Percentiles rank a stretch among this genome's conserved stretches.
Conservation (phyloP, 1,284 basidiomycete species). For the Cryptococcus wingfieldii region DNA sequence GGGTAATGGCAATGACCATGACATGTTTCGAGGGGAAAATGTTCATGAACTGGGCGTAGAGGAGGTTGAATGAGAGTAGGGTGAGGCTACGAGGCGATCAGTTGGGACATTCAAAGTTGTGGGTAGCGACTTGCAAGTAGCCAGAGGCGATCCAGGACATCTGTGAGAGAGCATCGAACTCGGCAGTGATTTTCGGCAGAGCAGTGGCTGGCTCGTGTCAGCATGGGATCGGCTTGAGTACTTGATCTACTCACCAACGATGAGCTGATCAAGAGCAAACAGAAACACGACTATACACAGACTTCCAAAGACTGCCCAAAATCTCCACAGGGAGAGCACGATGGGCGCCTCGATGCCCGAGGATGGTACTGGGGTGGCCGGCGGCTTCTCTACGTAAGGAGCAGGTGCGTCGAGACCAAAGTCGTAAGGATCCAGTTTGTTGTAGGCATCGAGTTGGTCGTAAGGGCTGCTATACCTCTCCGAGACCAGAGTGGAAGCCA, state of each 20-base stretch:
- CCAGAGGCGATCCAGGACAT: conserved; percentile 48
- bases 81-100: conserved; percentile 33
- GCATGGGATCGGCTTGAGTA: conserved; percentile 18
- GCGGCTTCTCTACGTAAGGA: too few species aligned
- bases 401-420: too few species aligned
- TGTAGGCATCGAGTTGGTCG: too few species aligned
- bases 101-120: background rate
- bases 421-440: too few species aligned
- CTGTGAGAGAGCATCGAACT: conserved; percentile 51
- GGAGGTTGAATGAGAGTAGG: conserved; percentile 47
- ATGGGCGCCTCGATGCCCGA: conserved; percentile 15
- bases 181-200: conserved; percentile 45
- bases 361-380: too few species aligned
- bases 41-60: conserved; percentile 47
- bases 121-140: conserved; percentile 31
- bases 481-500: too few species aligned
- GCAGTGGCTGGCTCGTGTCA: conserved; percentile 51
- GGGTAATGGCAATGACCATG: conserved; percentile 49
- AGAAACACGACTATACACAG: conserved; percentile 43
- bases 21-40: conserved; percentile 49
- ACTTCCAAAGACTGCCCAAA: conserved; percentile 33
- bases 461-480: too few species aligned
- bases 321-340: conserved; percentile 26
- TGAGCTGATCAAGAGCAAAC: conserved; percentile 35
- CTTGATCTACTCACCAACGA: background rate